Conservation (phyloP, 192 early-diverging fungal species). For the Chytriomyces confervae region DNA sequence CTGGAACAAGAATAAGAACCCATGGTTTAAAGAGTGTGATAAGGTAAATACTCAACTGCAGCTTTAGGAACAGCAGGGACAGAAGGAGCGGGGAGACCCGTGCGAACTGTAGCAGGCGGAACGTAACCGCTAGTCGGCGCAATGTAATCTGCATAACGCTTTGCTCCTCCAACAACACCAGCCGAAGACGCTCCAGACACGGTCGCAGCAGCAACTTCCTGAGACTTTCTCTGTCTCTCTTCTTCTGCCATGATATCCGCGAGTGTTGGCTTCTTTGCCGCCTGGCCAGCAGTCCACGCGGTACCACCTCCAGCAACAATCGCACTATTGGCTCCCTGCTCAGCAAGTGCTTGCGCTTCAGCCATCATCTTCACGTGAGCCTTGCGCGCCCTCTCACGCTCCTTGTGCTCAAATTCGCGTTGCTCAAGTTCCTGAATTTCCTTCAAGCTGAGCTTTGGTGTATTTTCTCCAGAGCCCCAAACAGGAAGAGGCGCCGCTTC, state of each 20-base stretch:
- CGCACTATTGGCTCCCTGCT: constrained; percentile 38
- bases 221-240: constrained; percentile 42
- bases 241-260: constrained; percentile 62
- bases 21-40: neutral
- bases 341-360: constrained; percentile 48
- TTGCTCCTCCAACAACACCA: constrained; percentile 30
- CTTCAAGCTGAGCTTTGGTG: constrained; percentile 54
- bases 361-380: constrained; percentile 46
- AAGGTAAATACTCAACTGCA: neutral
- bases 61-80: neutral
- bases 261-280: constrained; percentile 40
- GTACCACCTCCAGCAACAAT: constrained; percentile 16
- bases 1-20: neutral
- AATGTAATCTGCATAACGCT: constrained; percentile 53
- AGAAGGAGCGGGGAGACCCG: neutral
- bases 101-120: neutral
- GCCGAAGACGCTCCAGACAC: neutral
- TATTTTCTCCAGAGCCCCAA: constrained; percentile 18
- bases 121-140: constrained; percentile 1
- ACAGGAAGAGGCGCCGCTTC: neutral
- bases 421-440: constrained; percentile 60
- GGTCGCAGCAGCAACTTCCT: constrained; percentile 36
- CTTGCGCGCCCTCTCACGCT: constrained; percentile 40
- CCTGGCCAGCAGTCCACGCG: constrained; percentile 34
- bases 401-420: constrained; percentile 33